Conservation (phyloP, 805 yeast species). For the Monosporozyma aerobia region DNA sequence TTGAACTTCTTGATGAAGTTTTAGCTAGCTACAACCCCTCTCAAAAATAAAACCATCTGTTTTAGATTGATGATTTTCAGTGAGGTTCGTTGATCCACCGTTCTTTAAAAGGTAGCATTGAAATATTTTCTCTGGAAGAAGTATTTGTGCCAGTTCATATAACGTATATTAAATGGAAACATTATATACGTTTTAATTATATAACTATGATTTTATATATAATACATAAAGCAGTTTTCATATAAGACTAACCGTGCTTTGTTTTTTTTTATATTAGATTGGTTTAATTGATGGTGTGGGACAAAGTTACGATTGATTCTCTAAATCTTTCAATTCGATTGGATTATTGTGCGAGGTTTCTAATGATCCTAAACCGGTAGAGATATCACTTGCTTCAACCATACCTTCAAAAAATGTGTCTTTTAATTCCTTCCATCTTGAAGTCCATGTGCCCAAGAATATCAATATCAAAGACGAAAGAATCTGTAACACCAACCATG, state of each 20-base stretch:
- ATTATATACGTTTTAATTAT: neutral
- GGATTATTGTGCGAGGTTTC: neutral
- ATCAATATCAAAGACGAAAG: constrained; percentile 62
- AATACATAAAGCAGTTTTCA: neutral
- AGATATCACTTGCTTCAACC: constrained; percentile 35
- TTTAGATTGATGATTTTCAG: neutral
- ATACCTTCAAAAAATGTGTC: constrained; percentile 84
- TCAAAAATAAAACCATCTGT: neutral
- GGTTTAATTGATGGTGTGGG: neutral
- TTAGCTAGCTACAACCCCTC: neutral
- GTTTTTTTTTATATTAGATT: neutral
- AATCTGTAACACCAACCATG: constrained; percentile 82
- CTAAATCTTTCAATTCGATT: constrained; percentile 13
- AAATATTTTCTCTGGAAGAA: neutral
- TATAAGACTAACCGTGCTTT: neutral
- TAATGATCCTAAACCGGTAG: neutral
- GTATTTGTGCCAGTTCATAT: neutral
- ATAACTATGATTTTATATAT: neutral
- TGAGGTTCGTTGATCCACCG: neutral
- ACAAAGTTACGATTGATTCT: constrained; percentile 6
- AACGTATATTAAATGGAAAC: neutral
- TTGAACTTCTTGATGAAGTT: constrained; percentile 21
- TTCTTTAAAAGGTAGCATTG: neutral
- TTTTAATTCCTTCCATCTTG: constrained; percentile 85
- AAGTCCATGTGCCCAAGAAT: constrained; percentile 76